A percentile compares a stretch with the other conserved stretches of the same genome.
These are phyloP conservation scores for Canariomyces notabilis DNA, from an alignment of 2,329 filamentous ascomycete species.

Conservation along the genomic window DNA sequence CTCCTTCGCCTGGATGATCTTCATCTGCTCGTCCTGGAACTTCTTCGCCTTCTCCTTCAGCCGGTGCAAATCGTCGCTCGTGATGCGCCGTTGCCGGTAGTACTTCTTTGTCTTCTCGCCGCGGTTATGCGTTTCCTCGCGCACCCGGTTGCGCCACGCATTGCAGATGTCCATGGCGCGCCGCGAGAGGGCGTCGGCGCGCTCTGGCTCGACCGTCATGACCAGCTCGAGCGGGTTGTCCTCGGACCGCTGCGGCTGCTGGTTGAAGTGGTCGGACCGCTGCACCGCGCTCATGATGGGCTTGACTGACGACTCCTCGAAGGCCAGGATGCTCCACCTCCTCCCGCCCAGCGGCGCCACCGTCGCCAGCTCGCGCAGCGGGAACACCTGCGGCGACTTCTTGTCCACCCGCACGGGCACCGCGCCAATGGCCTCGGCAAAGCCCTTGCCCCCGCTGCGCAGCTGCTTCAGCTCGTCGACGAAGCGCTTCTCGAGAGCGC, in stretches of 20 bases:
- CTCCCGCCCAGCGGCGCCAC: constrained; percentile 45
- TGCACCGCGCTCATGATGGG: constrained; percentile 53
- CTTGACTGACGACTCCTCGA: constrained; percentile 43
- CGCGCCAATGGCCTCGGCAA: constrained; percentile 44
- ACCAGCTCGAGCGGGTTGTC: constrained; percentile 57
- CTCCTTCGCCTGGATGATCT: constrained; percentile 46
- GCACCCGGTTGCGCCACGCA: constrained; percentile 46
- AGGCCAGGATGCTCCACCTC: constrained; percentile 34
- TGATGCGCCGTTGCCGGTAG: constrained; percentile 39
- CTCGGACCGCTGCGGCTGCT: constrained; percentile 53
- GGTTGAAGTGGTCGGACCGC: constrained; percentile 50
- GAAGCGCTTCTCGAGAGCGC: constrained; percentile 39
- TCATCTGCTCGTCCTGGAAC: constrained; percentile 49
- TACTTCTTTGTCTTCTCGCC: constrained; percentile 47
- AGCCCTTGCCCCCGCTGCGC: constrained; percentile 46
- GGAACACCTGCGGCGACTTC: constrained; percentile 33
- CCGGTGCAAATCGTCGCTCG: background rate
- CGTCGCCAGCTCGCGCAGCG: constrained; percentile 52
- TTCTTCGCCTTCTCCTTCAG: constrained; percentile 44
- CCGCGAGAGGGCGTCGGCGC: constrained; percentile 41
- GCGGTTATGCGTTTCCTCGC: constrained; percentile 42
- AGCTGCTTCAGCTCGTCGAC: constrained; percentile 38
- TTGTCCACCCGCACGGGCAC: constrained; percentile 34
- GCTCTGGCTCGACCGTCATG: constrained; percentile 49
- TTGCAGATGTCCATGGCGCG: constrained; percentile 44